phyloP scores from a whole-genome alignment of 495 filamentous ascomycete genomes.

The Tetracladium setigerum region DNA sequence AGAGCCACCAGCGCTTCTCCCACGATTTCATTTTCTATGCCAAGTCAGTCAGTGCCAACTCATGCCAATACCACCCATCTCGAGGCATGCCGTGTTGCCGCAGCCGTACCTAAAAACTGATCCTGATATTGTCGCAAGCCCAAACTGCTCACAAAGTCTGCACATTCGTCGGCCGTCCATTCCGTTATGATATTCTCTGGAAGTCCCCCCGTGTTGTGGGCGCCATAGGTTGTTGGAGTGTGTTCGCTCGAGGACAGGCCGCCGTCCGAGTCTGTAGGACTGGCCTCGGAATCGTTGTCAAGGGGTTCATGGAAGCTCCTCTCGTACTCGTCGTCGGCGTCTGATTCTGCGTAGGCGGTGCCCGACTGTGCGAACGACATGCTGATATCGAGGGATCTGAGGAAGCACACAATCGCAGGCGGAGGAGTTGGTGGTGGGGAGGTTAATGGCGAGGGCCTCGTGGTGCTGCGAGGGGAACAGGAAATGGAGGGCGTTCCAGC shows the following conservation, averaged over 20 bases:
- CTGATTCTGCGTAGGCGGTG: constrained; percentile 71
- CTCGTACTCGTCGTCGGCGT: constrained; percentile 94
- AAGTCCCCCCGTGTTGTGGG: constrained; percentile 56
- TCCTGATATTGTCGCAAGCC: constrained; percentile 80
- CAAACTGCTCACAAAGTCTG: constrained; percentile 72
- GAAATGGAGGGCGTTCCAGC: background rate
- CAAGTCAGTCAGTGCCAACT: constrained; percentile 29
- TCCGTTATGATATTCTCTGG: constrained; percentile 76
- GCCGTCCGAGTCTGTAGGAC: constrained; percentile 71
- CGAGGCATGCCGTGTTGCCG: background rate
- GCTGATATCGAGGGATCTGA: background rate
- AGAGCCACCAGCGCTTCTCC: constrained; percentile 86
- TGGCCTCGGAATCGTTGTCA: constrained; percentile 69
- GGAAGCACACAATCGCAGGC: no score
- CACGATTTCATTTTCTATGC: constrained; percentile 81
- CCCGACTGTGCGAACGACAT: constrained; percentile 49
- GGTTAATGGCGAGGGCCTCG: background rate
- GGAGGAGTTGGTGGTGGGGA: background rate
- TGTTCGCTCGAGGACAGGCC: constrained; percentile 66
- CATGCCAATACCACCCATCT: background rate
- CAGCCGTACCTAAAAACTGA: constrained; percentile 62
- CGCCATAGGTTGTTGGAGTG: constrained; percentile 79
- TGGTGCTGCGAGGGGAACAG: background rate
- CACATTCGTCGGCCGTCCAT: constrained; percentile 85
- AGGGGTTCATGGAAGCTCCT: constrained; percentile 62